Evolutionary conservation across 495 filamentous ascomycete genomes (phyloP), one percentile per base, ranked within the genome.

Genomic region (Hypoxylon lenormandii): DNA sequence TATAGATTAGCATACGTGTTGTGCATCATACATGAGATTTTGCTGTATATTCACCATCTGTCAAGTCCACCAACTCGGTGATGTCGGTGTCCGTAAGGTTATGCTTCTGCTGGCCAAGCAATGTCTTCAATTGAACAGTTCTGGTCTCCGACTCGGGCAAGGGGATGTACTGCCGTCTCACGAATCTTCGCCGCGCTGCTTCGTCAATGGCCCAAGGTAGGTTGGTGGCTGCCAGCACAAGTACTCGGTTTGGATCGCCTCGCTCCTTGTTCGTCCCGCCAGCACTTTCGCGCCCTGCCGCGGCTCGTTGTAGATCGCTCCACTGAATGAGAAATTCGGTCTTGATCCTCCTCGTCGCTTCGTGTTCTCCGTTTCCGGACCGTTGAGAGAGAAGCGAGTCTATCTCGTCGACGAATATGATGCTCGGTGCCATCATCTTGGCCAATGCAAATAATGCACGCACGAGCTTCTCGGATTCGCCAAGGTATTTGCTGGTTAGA

Each of bases 331-430:
- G 77, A 61, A 99, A 99, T 72, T 99, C 95, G 0, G 95, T 99
- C 79, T 99, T 98, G 70, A 97, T 96, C 22, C 96, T 85, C 38
- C 94, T 85, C 6, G 93, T 96, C 4, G 96, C 91, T 78, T 99
- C 95, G 74, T 98, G 90, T 71, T 99, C 95, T 5, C 92, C 89
- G 2, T 86, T 87, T 0, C 92, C 92, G 6, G 89, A 90, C 19
- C 95, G 87, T 2, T 93, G 86, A 0, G 92, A 96, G 0, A 99
- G 84, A 4, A 99, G 80, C 0, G 95, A 97, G 76, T 99, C 95
- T 71, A 99, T 99, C 76, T 99, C 95, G 72, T 99, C 95, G 5
- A 99, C 94, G 68, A 99, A 99, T 69, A 99, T 99, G 77, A 99
- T 98, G 60, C 90, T 93, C 0, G 95, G 95, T 0, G 95, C 94